Evolutionary conservation across 306 rosid genomes (phyloP).

Genomic region (Vachellia collinsii): DNA sequence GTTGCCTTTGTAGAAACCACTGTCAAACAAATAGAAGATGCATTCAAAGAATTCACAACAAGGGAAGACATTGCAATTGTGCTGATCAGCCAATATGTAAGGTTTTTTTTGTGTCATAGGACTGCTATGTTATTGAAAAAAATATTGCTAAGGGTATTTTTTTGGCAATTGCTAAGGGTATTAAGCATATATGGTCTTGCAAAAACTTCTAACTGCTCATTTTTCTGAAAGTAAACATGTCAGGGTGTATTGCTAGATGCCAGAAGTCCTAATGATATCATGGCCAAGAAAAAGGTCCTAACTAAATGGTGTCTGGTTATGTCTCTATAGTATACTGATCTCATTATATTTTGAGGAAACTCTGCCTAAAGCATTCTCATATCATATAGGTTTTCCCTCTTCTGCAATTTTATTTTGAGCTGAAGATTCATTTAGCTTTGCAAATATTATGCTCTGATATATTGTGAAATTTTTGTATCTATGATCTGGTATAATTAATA

Average conservation of each 20-base stretch:
- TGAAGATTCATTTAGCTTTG: neutral
- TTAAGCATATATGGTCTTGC: neutral
- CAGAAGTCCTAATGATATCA: neutral
- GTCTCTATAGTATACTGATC: neutral
- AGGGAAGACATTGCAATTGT: constrained; percentile 73
- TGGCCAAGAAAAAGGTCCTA: constrained; percentile 1
- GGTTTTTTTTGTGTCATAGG: constrained; percentile 32
- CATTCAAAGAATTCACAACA: constrained; percentile 77
- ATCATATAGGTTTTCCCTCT: neutral
- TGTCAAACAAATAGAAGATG: constrained; percentile 77
- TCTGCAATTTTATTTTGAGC: constrained; percentile 1
- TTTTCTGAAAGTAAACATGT: constrained; percentile 6
- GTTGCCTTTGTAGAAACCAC: constrained; percentile 59
- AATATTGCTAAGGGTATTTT: neutral
- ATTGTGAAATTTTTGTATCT: neutral
- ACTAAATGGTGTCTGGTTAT: neutral
- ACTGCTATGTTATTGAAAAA: neutral
- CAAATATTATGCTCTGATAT: neutral
- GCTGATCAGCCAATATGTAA: constrained; percentile 82
- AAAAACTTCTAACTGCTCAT: neutral
- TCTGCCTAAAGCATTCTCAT: neutral
- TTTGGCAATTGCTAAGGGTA: neutral
- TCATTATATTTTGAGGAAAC: neutral
- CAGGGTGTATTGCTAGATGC: neutral
- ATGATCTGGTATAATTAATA: neutral